Base-by-base conservation (phyloP, 495 filamentous ascomycete genomes). In the Podospora didyma region DNA sequence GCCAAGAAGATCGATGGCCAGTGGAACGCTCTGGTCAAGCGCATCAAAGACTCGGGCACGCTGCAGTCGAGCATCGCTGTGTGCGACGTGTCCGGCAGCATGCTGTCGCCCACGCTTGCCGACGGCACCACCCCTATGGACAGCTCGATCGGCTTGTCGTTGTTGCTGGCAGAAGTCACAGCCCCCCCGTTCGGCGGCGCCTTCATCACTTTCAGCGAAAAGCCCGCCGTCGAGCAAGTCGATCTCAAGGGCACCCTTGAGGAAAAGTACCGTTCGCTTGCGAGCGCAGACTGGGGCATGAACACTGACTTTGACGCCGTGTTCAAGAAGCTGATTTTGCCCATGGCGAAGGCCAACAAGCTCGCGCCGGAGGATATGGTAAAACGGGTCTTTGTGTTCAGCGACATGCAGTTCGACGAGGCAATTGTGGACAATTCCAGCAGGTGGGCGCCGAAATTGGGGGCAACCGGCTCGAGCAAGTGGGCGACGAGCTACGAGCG, bases 381-480 rank as follows among this genome's bases (percentile, higher is more conserved):
- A 21, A 76, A 78, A 60, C 74, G 73, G 52, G 59, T 79, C 21
- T 78, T 79, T 56, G 71, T 79, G 5, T 76, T 79, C 59, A 67
- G 57, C 35, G 75, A 79, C 59, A 79, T 78, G 77, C 73, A 78
- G 50, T 79, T 80, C 60, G 62, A 79, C 49, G 10, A 47, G 7
- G 76, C 72, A n/a, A n/a, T n/a, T n/a, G n/a, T n/a, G n/a, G n/a
- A n/a, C n/a, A n/a, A n/a, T n/a, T n/a, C n/a, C n/a, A n/a, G n/a
- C n/a, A n/a, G n/a, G n/a, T n/a, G n/a, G n/a, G n/a, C n/a, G n/a
- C n/a, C n/a, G n/a, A n/a, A n/a, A n/a, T n/a, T n/a, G n/a, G n/a
- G n/a, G n/a, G n/a, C n/a, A n/a, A n/a, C n/a, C n/a, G n/a, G n/a
- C n/a, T n/a, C n/a, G n/a, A n/a, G n/a, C 51, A 14, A n/a, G 17